These are phyloP conservation scores for Leccinum pellstonianum DNA, from an alignment of 768 basidiomycete species.

Conservation along the genomic window DNA sequence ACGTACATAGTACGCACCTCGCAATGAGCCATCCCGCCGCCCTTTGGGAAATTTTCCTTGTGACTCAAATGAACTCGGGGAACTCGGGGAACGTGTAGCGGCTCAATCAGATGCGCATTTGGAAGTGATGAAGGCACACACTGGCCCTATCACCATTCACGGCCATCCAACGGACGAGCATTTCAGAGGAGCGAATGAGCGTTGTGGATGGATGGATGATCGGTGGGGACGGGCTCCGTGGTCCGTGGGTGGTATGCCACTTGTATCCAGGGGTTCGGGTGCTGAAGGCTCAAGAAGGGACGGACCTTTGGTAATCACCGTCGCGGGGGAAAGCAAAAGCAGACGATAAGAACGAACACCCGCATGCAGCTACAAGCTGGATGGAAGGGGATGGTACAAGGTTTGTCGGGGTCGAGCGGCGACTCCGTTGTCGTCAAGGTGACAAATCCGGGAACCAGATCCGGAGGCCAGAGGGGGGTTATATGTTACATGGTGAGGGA, in stretches of 20 bases:
- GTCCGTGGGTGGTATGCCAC: no score
- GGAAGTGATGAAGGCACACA: background rate
- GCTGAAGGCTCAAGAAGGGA: background rate
- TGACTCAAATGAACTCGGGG: background rate
- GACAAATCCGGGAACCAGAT: background rate
- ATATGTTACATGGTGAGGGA: background rate
- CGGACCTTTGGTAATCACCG: background rate
- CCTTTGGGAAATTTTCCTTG: background rate
- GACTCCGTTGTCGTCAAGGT: background rate
- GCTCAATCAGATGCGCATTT: background rate
- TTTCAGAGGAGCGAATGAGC: background rate
- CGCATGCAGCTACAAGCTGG: background rate
- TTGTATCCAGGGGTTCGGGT: background rate
- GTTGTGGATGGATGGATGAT: background rate
- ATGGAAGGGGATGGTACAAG: background rate
- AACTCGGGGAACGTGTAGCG: background rate
- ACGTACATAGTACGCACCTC: background rate
- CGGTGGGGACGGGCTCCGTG: background rate
- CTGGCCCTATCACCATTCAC: background rate
- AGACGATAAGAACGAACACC: background rate
- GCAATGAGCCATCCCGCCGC: background rate
- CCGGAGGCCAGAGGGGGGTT: background rate
- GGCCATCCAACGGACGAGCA: background rate
- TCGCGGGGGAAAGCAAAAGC: background rate
- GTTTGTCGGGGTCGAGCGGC: background rate